A percentile compares a stretch with the other conserved stretches of the same genome.
These are phyloP conservation scores for Oryza meyeriana DNA, from an alignment of 176 grass and related monocot genomes.

Conservation along the genomic window DNA sequence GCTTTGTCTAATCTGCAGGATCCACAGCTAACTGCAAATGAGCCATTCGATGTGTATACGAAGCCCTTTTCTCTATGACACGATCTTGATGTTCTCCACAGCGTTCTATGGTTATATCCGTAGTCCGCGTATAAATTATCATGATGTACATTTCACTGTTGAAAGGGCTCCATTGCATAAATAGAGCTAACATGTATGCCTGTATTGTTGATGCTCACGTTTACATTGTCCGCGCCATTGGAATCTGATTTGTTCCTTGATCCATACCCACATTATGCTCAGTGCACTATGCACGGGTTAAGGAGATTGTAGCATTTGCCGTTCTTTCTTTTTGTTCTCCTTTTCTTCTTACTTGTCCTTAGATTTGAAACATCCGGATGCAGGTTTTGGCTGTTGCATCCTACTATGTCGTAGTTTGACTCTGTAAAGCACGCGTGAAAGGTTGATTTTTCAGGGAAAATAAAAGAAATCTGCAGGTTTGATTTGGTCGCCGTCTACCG, in stretches of 20 bases:
- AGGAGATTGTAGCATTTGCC: neutral
- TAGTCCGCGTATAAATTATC: constrained; percentile 2
- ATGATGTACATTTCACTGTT: constrained; percentile 18
- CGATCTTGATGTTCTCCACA: neutral
- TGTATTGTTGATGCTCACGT: constrained; percentile 12
- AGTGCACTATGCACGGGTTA: neutral
- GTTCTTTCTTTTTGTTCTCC: neutral
- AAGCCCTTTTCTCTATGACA: constrained; percentile 89
- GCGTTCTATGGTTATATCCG: neutral
- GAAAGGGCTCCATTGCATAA: constrained; percentile 7
- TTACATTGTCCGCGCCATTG: neutral
- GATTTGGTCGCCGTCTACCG: neutral
- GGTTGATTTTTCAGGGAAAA: neutral
- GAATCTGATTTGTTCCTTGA: neutral
- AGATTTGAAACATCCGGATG: neutral
- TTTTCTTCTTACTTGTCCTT: neutral
- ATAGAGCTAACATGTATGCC: constrained; percentile 1
- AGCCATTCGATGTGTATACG: constrained; percentile 71
- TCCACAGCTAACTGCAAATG: constrained; percentile 70
- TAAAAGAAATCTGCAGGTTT: neutral
- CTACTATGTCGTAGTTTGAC: neutral
- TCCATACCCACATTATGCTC: neutral
- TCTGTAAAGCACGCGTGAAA: neutral
- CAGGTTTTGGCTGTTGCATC: neutral
- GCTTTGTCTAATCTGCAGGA: constrained; percentile 55